A percentile compares a stretch with the other conserved stretches of the same genome.
These are phyloP conservation scores for Hippophae rhamnoides DNA, from an alignment of 306 rosid genomes.

Conservation along the genomic window DNA sequence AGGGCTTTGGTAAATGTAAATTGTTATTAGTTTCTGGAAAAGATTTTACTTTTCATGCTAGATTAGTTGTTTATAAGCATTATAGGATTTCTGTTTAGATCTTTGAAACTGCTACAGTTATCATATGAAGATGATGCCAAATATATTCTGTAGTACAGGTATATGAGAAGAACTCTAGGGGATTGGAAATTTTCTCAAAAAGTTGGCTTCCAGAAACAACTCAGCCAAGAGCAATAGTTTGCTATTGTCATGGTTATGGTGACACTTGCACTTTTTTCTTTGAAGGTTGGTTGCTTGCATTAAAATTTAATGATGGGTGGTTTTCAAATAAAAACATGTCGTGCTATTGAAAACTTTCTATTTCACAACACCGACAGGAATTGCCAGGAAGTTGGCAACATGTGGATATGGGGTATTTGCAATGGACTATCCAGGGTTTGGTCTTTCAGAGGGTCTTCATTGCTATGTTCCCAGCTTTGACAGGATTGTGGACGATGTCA, in stretches of 20 bases:
- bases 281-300: constrained; percentile 56
- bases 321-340: not conserved
- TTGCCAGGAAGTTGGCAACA: constrained; percentile 69
- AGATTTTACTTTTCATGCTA: not conserved
- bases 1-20: not conserved
- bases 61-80: not conserved
- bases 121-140: constrained; percentile 10
- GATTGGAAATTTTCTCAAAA: constrained; percentile 61
- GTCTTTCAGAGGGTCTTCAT: constrained; percentile 96
- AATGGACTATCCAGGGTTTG: constrained; percentile 95
- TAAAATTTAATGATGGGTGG: not conserved
- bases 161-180: constrained; percentile 66
- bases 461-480: constrained; percentile 61
- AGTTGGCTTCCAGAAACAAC: constrained; percentile 68
- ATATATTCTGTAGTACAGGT: constrained; percentile 35
- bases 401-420: constrained; percentile 78
- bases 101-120: constrained; percentile 4
- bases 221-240: constrained; percentile 60
- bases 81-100: not conserved
- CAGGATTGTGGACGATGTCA: constrained; percentile 61
- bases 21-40: not conserved
- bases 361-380: constrained; percentile 37
- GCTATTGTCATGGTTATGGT: constrained; percentile 87
- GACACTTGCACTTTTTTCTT: constrained; percentile 93
- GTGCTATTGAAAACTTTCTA: not conserved